A percentile compares a stretch with the other conserved stretches of the same genome.
Conservation (phyloP, 192 early-diverging fungal species). For the Coemansia sp. region DNA sequence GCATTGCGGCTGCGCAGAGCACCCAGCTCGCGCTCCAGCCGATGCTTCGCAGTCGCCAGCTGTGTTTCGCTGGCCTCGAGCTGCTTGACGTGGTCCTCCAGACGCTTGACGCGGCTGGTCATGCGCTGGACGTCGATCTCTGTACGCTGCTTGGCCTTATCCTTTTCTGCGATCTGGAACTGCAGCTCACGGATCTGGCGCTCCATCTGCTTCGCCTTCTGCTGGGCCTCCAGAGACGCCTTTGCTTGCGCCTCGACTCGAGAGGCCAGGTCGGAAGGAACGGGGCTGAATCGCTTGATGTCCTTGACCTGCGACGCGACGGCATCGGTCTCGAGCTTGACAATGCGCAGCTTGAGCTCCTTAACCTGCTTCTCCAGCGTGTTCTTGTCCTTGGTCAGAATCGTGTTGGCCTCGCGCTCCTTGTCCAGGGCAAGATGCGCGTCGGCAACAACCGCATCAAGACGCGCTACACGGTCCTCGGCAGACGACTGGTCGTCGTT, state of each 20-base stretch:
- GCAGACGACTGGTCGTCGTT: slow-evolving; percentile 65
- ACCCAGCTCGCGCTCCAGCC: slow-evolving; percentile 53
- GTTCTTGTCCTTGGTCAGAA: slow-evolving; percentile 77
- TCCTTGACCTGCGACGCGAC: slow-evolving; percentile 62
- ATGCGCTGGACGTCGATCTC: slow-evolving; percentile 71
- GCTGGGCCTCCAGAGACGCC: slow-evolving; percentile 49
- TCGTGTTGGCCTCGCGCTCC: slow-evolving; percentile 66
- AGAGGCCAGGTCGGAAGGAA: slow-evolving; percentile 41
- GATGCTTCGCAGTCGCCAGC: slow-evolving; percentile 44
- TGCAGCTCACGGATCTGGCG: slow-evolving; percentile 83
- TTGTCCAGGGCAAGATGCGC: slow-evolving; percentile 65
- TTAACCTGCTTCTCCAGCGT: slow-evolving; percentile 82
- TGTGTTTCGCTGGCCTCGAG: slow-evolving; percentile 46
- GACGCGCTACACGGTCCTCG: slow-evolving; percentile 65
- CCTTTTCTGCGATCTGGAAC: slow-evolving; percentile 80
- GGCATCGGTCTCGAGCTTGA: slow-evolving; percentile 74
- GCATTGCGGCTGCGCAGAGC: slow-evolving; percentile 47
- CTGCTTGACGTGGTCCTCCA: slow-evolving; percentile 47
- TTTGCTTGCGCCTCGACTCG: slow-evolving; percentile 47
- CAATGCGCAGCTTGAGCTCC: slow-evolving; percentile 72
- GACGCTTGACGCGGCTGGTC: slow-evolving; percentile 54
- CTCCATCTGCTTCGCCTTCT: slow-evolving; percentile 59
- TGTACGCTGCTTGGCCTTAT: slow-evolving; percentile 76
- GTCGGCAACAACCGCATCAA: slow-evolving; percentile 53
- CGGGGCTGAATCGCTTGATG: slow-evolving; percentile 53